Percentiles rank a stretch among this genome's conserved stretches.
Evolutionary conservation across 2,329 filamentous ascomycete genomes (phyloP).

Genomic region (Calonectria pseudoreteaudii): DNA sequence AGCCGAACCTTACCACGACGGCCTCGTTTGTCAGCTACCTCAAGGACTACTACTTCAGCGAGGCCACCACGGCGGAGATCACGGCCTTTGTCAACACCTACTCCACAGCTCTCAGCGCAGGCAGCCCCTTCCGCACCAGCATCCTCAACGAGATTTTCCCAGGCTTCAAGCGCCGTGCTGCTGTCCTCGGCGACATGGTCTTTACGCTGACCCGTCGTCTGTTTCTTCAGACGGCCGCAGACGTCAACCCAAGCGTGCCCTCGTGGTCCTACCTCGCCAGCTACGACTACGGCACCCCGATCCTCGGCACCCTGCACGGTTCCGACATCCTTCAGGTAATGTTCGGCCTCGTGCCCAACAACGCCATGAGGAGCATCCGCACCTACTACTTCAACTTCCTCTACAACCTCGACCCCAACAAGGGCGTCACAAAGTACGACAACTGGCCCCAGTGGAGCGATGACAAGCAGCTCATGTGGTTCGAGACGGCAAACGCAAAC

Average conservation of each 20-base stretch:
- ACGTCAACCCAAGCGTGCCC: constrained; percentile 68
- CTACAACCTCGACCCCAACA: constrained; percentile 77
- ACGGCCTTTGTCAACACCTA: constrained; percentile 72
- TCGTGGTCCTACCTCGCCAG: constrained; percentile 81
- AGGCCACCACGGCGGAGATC: constrained; percentile 64
- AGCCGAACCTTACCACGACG: constrained; percentile 74
- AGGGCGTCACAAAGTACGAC: constrained; percentile 53
- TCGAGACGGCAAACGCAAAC: constrained; percentile 49
- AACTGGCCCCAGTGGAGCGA: constrained; percentile 58
- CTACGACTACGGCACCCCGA: constrained; percentile 77
- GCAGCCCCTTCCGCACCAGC: constrained; percentile 79
- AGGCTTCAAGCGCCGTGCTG: constrained; percentile 81
- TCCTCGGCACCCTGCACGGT: constrained; percentile 82
- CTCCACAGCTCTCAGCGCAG: constrained; percentile 63
- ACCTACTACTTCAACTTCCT: constrained; percentile 81
- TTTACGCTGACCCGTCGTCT: constrained; percentile 79
- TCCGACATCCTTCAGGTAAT: constrained; percentile 78
- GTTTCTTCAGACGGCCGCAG: constrained; percentile 64
- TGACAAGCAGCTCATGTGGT: constrained; percentile 63
- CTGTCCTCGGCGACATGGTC: constrained; percentile 79
- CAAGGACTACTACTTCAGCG: constrained; percentile 67
- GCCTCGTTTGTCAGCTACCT: constrained; percentile 73
- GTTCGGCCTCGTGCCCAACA: constrained; percentile 71
- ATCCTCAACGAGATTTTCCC: constrained; percentile 79
- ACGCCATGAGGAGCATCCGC: constrained; percentile 69